Conservation (phyloP, 2,329 filamentous ascomycete genomes). For the Botrytis porri region DNA sequence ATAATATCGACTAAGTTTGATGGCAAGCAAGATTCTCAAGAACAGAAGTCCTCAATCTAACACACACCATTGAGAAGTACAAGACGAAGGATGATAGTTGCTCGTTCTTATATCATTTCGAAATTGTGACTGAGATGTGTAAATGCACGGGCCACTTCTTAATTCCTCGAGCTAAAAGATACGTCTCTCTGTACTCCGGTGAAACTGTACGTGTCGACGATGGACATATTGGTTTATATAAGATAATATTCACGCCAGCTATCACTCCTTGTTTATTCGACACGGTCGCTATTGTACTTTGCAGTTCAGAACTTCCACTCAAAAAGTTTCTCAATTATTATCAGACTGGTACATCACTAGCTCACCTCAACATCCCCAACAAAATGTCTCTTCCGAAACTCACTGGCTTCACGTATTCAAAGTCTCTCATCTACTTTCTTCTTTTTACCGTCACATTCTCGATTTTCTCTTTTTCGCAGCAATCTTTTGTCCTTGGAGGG, state of each 20-base stretch:
- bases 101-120: neutral
- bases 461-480: neutral
- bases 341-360: neutral
- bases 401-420: neutral
- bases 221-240: neutral
- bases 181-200: neutral
- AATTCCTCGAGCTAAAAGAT: neutral
- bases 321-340: neutral
- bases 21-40: neutral
- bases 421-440: neutral
- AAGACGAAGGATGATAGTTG: neutral
- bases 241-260: neutral
- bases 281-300: neutral
- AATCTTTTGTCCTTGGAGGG: neutral
- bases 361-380: neutral
- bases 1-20: neutral
- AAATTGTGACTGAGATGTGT: neutral
- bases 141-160: neutral
- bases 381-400: constrained; percentile 7
- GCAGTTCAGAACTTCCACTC: too few species aligned
- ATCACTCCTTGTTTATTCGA: neutral
- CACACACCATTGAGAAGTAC: neutral
- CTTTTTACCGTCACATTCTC: constrained; percentile 8
- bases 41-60: neutral
- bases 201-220: neutral